These are phyloP conservation scores for Stemphylium lycopersici DNA, from an alignment of 2,329 filamentous ascomycete genomes.

Conservation along the genomic window DNA sequence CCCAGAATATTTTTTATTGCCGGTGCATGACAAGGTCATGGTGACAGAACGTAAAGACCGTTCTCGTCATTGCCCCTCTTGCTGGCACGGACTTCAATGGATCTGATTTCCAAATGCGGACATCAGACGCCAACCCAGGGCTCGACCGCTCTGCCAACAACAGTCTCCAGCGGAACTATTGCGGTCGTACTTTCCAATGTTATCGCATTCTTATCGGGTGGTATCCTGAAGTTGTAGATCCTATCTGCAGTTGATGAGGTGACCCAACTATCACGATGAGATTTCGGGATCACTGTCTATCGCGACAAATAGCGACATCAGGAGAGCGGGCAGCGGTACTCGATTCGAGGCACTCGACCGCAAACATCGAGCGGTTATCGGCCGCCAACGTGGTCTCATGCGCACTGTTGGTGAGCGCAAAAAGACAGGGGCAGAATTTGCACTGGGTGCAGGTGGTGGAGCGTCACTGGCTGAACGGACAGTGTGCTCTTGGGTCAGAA, in stretches of 20 bases:
- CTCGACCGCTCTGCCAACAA: slow-evolving; percentile 25
- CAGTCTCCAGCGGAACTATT: slow-evolving; percentile 16
- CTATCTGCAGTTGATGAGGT: slow-evolving; percentile 5
- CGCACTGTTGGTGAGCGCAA: neutral
- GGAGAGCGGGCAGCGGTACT: neutral
- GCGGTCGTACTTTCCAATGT: slow-evolving; percentile 16
- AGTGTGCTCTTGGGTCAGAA: slow-evolving; percentile 2
- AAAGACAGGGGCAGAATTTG: neutral
- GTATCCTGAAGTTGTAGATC: slow-evolving; percentile 8
- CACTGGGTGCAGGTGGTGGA: neutral
- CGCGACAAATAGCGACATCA: slow-evolving; percentile 1
- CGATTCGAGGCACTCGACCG: neutral
- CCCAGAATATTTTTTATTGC: slow-evolving; percentile 19
- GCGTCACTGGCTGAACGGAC: slow-evolving; percentile 4
- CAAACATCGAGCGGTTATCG: neutral
- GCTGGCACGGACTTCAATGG: slow-evolving; percentile 36
- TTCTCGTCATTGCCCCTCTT: slow-evolving; percentile 35
- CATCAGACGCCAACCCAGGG: slow-evolving; percentile 29
- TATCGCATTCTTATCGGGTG: slow-evolving; percentile 23
- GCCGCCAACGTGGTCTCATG: neutral
- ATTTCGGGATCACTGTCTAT: neutral
- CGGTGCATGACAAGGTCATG: slow-evolving; percentile 24
- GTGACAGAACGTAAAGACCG: slow-evolving; percentile 28
- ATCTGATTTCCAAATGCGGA: slow-evolving; percentile 39
- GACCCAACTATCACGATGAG: slow-evolving; percentile 9